Base-by-base conservation (phyloP, 169 alveolate genomes). In the Plasmodium knowlesi region DNA sequence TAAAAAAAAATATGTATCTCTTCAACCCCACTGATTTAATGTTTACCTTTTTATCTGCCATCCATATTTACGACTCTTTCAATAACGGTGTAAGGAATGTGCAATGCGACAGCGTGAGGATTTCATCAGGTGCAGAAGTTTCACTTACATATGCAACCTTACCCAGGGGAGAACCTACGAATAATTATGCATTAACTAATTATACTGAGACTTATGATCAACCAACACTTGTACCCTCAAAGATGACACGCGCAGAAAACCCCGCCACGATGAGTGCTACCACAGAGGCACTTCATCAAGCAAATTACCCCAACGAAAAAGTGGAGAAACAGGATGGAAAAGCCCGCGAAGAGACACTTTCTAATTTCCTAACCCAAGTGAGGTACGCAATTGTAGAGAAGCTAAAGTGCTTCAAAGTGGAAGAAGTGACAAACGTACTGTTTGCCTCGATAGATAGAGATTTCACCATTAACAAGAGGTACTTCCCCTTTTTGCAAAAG, bases 21-120 rank as follows among this genome's bases (percentile, higher is more conserved):
- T 79, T 79, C 53, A 89, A 89, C 76, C 82, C 94, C 14, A 89
- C 94, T 28, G 94, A 89, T 79, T 39, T 89, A 19, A 89, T 89
- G 94, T 89, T 89, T 67, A 79, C 89, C 22, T 89, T 19, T 89
- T 78, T 89, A 8, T 79, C 89, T 0, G 12, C 94, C 6, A 8
- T 78, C 9, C 94, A 89, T 34, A 57, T 89, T 22, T 70, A 19
- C n/a, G 71, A 71, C 71, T 16, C 76, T 0, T 28, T 12, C 19
- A 71, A 22, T 71, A 43, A 19, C 32, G 22, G 10, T 10, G 2
- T 22, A 1, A 82, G 22, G 5, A 82, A 19, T 54, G 9, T 8
- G 5, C 1, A 67, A 6, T 67, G 37, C 2, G 6, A 67, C 3
- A 25, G n/a, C 5, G 37, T 8, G 37, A 67, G 76, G 37, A 3